Evolutionary conservation across 2,329 filamentous ascomycete genomes (phyloP).

Genomic region (Nemania sp.): DNA sequence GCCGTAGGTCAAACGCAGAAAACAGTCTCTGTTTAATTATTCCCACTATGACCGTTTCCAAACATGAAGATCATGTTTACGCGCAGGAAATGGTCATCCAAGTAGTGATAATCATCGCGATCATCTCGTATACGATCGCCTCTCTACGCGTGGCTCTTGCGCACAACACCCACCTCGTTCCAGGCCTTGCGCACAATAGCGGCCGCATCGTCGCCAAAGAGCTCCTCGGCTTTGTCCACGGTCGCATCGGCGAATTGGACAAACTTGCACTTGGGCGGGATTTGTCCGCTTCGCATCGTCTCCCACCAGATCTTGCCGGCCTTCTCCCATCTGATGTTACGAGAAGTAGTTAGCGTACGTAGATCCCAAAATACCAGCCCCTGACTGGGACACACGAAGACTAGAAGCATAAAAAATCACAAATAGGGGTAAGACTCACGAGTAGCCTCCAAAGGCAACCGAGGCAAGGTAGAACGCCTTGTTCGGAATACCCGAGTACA

Average conservation of each 20-base stretch:
- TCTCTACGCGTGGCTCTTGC: conserved; percentile 34
- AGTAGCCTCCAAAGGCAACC: conserved; percentile 51
- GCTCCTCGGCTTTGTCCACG: conserved; percentile 48
- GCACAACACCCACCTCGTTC: conserved; percentile 51
- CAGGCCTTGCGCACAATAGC: conserved; percentile 51
- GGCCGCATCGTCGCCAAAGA: conserved; percentile 48
- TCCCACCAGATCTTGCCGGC: conserved; percentile 58
- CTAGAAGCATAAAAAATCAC: background rate
- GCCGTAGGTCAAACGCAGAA: too few species aligned
- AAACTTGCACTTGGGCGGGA: conserved; percentile 49
- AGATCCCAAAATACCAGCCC: background rate
- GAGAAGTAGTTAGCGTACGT: background rate
- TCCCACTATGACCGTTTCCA: too few species aligned
- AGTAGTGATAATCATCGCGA: background rate
- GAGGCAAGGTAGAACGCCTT: conserved; percentile 57
- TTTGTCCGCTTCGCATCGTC: conserved; percentile 48
- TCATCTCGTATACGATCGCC: too few species aligned
- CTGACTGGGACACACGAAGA: background rate
- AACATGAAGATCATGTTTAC: too few species aligned
- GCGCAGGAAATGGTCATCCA: too few species aligned
- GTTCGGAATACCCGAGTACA: conserved; percentile 62
- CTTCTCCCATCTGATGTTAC: conserved; percentile 53
- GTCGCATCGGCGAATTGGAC: conserved; percentile 54
- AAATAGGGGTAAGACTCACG: conserved; percentile 29
- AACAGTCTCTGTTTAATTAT: too few species aligned